A percentile compares a stretch with the other conserved stretches of the same genome.
phyloP scores from a whole-genome alignment of 495 filamentous ascomycete genomes.

The Tuber calosporum region DNA sequence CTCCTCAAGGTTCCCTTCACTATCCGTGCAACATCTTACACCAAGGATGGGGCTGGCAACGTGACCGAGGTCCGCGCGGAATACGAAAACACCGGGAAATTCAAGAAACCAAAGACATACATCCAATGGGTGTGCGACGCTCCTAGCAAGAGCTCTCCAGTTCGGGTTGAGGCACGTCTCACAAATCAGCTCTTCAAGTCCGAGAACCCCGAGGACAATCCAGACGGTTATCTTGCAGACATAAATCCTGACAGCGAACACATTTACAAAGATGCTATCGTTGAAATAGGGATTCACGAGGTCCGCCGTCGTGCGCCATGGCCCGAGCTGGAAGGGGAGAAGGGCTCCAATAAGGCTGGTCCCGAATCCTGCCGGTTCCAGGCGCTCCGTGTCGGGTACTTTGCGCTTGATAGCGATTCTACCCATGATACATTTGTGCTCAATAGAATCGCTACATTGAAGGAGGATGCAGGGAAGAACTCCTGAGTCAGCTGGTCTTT shows the following conservation, averaged over 20 bases:
- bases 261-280: slow-evolving; percentile 66
- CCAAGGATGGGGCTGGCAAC: slow-evolving; percentile 61
- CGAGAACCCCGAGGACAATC: slow-evolving; percentile 64
- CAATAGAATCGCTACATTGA: slow-evolving; percentile 87
- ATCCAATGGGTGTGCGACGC: slow-evolving; percentile 81
- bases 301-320: slow-evolving; percentile 67
- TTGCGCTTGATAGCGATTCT: slow-evolving; percentile 74
- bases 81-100: slow-evolving; percentile 54
- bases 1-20: slow-evolving; percentile 75
- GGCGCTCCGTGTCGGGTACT: slow-evolving; percentile 84
- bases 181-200: slow-evolving; percentile 81
- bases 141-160: slow-evolving; percentile 54
- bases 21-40: slow-evolving; percentile 69
- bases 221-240: slow-evolving; percentile 71
- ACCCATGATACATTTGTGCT: slow-evolving; percentile 69
- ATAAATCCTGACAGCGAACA: slow-evolving; percentile 80
- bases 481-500: slow-evolving; percentile 6
- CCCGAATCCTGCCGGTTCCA: slow-evolving; percentile 82
- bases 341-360: slow-evolving; percentile 51
- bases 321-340: slow-evolving; percentile 67
- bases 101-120: slow-evolving; percentile 75
- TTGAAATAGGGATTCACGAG: slow-evolving; percentile 81
- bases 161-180: slow-evolving; percentile 70
- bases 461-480: slow-evolving; percentile 75
- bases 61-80: slow-evolving; percentile 63